Evolutionary conservation across 1,284 basidiomycete species (phyloP), one percentile per base, ranked within the genome.

Genomic region (Microbotryum violaceum): DNA sequence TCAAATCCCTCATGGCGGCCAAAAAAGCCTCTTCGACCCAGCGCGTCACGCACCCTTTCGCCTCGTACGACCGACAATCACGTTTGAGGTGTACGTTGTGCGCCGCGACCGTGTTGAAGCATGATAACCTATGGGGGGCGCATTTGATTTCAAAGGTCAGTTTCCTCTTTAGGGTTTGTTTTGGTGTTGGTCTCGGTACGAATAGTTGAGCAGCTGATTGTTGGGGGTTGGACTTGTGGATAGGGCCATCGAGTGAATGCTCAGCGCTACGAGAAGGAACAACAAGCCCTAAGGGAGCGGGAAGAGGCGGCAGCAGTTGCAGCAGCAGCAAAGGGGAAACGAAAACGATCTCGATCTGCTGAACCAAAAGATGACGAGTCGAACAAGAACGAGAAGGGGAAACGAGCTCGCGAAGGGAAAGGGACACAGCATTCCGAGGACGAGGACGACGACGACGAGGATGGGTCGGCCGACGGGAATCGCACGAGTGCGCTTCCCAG

Each of bases 91-190:
- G 88, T 70, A 71, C 77, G 2, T 81, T 83, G 37, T 91, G 88
- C 72, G 14, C 37, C 6, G 79, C 79, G 2, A 79, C 77, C 14
- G 66, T 77, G 29, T 78, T 91, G 62, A 90, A 89, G 71, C 82
- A 86, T 69, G 81, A 86, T 4, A 82, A 84, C 23, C 83, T 85
- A n/a, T 91, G 88, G 88, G 83, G 88, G 61, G 3, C 85, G 83
- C 77, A 90, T 88, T 76, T 76, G 75, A 4, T 88, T 88, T 73
- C 83, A 85, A 54, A 83, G 79, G 45, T 84, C 81, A 69, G 83
- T 83, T 9, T 31, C 1, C 31, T 8, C 4, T 31, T 31, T 31
- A 31, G 29, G 29, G n/a, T n/a, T n/a, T 7, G 29, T 31, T 31
- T 16, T 42, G 80, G 80, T 29, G 68, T 83, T 62, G 67, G 80